Evolutionary conservation across 345 rosid genomes (phyloP).

Genomic region (Citrus unshiu): DNA sequence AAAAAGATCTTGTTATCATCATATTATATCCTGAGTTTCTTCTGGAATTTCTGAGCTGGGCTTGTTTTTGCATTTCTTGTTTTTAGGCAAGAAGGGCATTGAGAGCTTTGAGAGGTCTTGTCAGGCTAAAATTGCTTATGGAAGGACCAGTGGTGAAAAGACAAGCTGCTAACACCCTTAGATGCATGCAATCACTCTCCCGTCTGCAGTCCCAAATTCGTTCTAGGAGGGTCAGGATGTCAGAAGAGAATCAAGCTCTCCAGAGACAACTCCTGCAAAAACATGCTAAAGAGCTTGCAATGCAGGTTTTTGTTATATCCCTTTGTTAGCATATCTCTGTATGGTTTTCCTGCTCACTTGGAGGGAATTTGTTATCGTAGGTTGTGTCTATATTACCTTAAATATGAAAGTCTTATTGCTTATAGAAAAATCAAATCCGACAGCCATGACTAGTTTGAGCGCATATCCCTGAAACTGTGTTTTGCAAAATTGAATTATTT

Average conservation of each 20-base stretch:
- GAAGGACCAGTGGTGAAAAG: slow-evolving; percentile 84
- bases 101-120: slow-evolving; percentile 80
- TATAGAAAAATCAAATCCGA: neutral
- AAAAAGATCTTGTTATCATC: neutral
- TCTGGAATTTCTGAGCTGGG: neutral
- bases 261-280: slow-evolving; percentile 88
- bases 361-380: neutral
- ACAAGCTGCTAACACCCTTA: slow-evolving; percentile 72
- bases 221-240: slow-evolving; percentile 71
- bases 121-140: slow-evolving; percentile 74
- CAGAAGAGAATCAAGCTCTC: slow-evolving; percentile 90
- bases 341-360: neutral
- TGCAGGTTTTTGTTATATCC: slow-evolving; percentile 40
- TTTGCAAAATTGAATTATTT: neutral
- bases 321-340: neutral
- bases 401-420: neutral
- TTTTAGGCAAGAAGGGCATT: slow-evolving; percentile 80
- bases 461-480: neutral
- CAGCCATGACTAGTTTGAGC: neutral
- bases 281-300: slow-evolving; percentile 81
- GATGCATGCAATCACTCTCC: slow-evolving; percentile 86
- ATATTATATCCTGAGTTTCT: neutral
- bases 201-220: slow-evolving; percentile 87
- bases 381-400: neutral
- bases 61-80: slow-evolving; percentile 11